Evolutionary conservation across 345 rosid species (phyloP), one percentile per base, ranked within the genome.

Genomic region (Eucalyptus viminalis): DNA sequence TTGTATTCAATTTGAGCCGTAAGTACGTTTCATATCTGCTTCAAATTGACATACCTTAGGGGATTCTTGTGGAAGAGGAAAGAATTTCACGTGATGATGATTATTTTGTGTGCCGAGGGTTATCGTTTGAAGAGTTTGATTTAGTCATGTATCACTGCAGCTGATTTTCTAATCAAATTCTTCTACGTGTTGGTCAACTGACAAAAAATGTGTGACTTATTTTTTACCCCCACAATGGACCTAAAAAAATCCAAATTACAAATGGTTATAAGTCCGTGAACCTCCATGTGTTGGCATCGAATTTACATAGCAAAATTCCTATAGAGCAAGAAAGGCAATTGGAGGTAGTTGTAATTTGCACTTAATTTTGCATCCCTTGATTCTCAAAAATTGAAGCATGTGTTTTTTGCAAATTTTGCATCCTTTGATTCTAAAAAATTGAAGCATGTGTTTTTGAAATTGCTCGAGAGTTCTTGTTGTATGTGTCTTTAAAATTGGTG

Each of bases 211-310:
- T 5, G 1, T 8, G 3, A 31, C 11, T 31, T 69, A 16, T 5
- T 4, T 76, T 40, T 21, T 2, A 6, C 27, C 24, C 0, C 2
- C 0, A 0, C 11, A 11, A 4, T 11, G 27, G 83, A 6, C 1
- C 1, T 10, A 11, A 72, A 10, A 37, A 37, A 72, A 19, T 40
- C 8, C 3, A 17, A 6, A 21, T 72, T 37, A 19, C 27, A 19
- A 0, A 76, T 7, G 27, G n/a, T 11, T 11, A 11, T 40, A 21
- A 76, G 47, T 21, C 3, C 2, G 0, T 2, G 27, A 40, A 4
- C 4, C 15, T 76, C 27, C 2, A 0, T 2, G 0, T 9, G 43
- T 2, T 0, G 0, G 0, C 8, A 37, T 37, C 5, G 14, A 40
- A 40, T 22, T 76, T 21, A 40, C 27, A 21, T 11, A 1, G 9